These are phyloP conservation scores for Candida tibetensis DNA, from an alignment of 805 yeast species.

Conservation along the genomic window DNA sequence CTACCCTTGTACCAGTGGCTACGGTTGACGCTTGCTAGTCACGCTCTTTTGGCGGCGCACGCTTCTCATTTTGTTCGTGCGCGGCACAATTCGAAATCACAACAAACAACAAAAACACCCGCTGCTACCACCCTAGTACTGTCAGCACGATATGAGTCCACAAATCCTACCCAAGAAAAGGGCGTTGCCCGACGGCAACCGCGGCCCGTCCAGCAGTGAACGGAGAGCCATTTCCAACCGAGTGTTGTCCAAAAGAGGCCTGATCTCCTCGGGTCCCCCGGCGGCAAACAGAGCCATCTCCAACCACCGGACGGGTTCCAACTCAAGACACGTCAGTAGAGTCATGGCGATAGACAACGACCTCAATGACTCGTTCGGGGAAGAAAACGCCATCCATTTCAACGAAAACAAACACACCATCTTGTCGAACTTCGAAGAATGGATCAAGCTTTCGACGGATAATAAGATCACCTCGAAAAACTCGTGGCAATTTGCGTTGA, in stretches of 20 bases:
- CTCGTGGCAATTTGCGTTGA: constrained; percentile 87
- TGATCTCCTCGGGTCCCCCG: background rate
- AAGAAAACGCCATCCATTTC: constrained; percentile 41
- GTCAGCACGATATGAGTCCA: constrained; percentile 2
- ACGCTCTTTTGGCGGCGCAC: no score
- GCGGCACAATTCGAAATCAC: background rate
- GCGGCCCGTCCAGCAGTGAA: constrained; percentile 6
- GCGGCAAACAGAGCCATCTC: constrained; percentile 2
- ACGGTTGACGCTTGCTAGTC: no score
- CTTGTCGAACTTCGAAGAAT: constrained; percentile 45
- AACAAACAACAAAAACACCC: constrained; percentile 3
- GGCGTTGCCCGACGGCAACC: constrained; percentile 3
- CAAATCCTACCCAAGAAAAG: constrained; percentile 14
- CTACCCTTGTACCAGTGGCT: no score
- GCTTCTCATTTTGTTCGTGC: background rate
- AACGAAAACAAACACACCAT: constrained; percentile 43
- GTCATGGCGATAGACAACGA: constrained; percentile 3
- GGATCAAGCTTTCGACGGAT: constrained; percentile 46
- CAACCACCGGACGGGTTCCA: constrained; percentile 1
- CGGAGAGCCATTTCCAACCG: constrained; percentile 11
- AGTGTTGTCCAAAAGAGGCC: constrained; percentile 7
- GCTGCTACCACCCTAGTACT: background rate
- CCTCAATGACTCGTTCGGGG: constrained; percentile 13
- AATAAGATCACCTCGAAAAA: constrained; percentile 75
- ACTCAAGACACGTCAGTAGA: constrained; percentile 9